phyloP scores from a whole-genome alignment of 2,329 filamentous ascomycete species.

The Penicillium psychrosexuale region DNA sequence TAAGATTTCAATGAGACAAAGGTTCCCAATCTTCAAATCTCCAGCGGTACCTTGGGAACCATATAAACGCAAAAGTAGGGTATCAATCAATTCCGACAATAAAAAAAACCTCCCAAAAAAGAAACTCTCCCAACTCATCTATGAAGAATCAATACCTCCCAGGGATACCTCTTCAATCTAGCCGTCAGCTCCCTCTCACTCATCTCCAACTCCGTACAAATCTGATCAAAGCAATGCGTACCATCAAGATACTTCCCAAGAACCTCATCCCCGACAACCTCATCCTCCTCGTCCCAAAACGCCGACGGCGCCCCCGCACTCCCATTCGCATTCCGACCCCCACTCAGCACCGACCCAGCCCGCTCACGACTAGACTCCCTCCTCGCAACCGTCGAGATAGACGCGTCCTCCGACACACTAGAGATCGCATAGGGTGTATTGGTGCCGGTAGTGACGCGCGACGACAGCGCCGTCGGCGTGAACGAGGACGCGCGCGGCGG shows the following conservation, averaged over 20 bases:
- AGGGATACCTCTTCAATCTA: constrained; percentile 43
- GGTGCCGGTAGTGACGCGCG: constrained; percentile 30
- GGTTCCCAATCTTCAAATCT: background rate
- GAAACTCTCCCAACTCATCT: constrained; percentile 30
- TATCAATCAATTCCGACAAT: background rate
- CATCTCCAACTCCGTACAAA: constrained; percentile 50
- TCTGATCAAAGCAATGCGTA: constrained; percentile 50
- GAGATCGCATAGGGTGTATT: constrained; percentile 31
- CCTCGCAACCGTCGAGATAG: constrained; percentile 6
- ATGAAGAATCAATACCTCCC: constrained; percentile 48
- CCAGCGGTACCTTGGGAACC: background rate
- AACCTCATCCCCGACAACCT: constrained; percentile 34
- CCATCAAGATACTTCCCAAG: constrained; percentile 47
- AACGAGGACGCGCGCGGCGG: constrained; percentile 24
- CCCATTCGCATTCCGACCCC: constrained; percentile 19
- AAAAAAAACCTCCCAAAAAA: background rate
- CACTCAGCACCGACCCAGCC: constrained; percentile 28
- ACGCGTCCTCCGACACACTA: constrained; percentile 22
- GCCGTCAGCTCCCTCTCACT: constrained; percentile 47
- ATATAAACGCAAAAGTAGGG: constrained; percentile 1
- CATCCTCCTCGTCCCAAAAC: constrained; percentile 33
- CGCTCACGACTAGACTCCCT: constrained; percentile 22
- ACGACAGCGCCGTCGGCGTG: constrained; percentile 27
- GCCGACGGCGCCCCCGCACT: constrained; percentile 11
- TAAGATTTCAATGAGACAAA: background rate